These are phyloP conservation scores for Rhododendron molle DNA, from an alignment of 148 eudicot genomes.

Conservation along the genomic window DNA sequence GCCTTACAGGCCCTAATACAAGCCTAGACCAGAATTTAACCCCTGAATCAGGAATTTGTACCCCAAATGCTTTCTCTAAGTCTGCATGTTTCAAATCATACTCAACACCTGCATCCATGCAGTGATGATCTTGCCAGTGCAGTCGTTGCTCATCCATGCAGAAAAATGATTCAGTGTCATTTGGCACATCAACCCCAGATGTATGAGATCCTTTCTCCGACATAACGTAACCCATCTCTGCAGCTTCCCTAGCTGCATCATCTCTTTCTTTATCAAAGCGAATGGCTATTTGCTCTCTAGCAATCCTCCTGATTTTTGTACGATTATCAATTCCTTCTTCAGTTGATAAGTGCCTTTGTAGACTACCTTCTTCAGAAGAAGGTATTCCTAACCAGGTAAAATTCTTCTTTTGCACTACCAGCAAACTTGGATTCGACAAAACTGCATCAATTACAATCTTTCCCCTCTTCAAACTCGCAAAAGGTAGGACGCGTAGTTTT, in stretches of 20 bases:
- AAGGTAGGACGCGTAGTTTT: slow-evolving; percentile 73
- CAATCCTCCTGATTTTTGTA: slow-evolving; percentile 78
- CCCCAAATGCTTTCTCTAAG: slow-evolving; percentile 92
- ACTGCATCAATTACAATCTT: slow-evolving; percentile 92
- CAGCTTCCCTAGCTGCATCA: slow-evolving; percentile 63
- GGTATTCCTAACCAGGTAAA: slow-evolving; percentile 97
- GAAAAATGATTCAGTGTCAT: slow-evolving; percentile 40
- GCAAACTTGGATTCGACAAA: slow-evolving; percentile 68
- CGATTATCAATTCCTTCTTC: slow-evolving; percentile 95
- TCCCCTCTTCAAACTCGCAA: slow-evolving; percentile 79
- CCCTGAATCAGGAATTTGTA: slow-evolving; percentile 48
- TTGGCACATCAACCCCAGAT: slow-evolving; percentile 32
- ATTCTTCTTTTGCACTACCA: slow-evolving; percentile 86
- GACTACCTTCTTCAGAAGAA: slow-evolving; percentile 56
- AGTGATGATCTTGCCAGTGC: slow-evolving; percentile 81
- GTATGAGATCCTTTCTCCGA: slow-evolving; percentile 34
- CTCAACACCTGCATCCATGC: slow-evolving; percentile 85
- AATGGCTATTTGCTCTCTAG: slow-evolving; percentile 72
- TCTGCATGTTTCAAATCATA: slow-evolving; percentile 95
- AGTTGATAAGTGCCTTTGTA: slow-evolving; percentile 66
- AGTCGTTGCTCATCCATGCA: slow-evolving; percentile 58
- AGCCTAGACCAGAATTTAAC: slow-evolving; percentile 50
- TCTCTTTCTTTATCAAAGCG: slow-evolving; percentile 72
- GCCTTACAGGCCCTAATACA: slow-evolving; percentile 52
- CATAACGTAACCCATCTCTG: slow-evolving; percentile 61